Base-by-base conservation (phyloP, 768 basidiomycete genomes). In the Calocybe indica region DNA sequence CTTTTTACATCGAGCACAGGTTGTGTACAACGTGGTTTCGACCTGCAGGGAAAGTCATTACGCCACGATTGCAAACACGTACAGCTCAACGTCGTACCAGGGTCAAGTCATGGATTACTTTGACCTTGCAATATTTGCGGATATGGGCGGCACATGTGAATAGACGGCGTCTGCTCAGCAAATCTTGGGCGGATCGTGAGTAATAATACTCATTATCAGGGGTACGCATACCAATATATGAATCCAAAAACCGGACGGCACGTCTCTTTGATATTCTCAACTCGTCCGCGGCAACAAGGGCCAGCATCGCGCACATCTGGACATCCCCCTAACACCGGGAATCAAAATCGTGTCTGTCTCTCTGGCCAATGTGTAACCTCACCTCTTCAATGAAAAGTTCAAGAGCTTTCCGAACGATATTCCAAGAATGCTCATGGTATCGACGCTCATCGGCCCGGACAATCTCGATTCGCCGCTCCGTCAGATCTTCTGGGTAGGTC, bases 251-350 rank as follows among this genome's bases (percentile, higher is more conserved):
- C 22, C 74, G 71, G 13, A 69, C 57, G 22, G 67, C 66, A 39
- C 82, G 68, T 40, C 56, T 58, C 14, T 62, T 59, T 1, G 68
- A 61, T n/a, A 88, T 60, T 34, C 58, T 53, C 37, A 92, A 65
- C 57, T 89, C 85, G 38, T 70, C 55, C 0, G 74, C 69, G 6
- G 82, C 85, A 13, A 91, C 65, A 1, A 87, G 57, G 3, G 78
- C 71, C 11, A 92, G 58, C 73, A 87, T 78, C 1, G 86, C 80
- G 62, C 88, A 90, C 73, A 82, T 86, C 57, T 90, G 89, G 1
- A 89, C 69, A 56, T 92, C 83, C 10, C 89, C 89, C 84, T 90
- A 49, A 10, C 14, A 39, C 47, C 54, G 28, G 52, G 28, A 48
- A 48, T 37, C 14, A 50, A 12, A n/a, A 44, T 51, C 22, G 34